Evolutionary conservation across 176 grass and related monocot genomes (phyloP), one percentile per base, ranked within the genome.

Genomic region (Triticum urartu): DNA sequence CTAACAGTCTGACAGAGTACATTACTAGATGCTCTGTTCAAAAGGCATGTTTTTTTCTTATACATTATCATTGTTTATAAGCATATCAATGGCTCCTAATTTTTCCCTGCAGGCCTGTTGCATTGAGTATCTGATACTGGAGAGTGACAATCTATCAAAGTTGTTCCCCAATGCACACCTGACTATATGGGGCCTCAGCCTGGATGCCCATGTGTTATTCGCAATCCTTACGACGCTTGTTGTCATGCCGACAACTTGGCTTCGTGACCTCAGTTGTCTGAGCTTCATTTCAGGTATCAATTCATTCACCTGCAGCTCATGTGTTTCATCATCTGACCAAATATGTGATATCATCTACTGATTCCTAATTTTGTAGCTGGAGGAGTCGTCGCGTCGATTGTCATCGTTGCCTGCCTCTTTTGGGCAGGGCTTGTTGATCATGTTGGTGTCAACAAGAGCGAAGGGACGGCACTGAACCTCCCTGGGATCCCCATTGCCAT

Each of bases 351-450:
- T 71, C 38, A n/a, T 52, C 43, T 68, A 52, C 26, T 42, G 21
- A 47, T 58, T 88, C 6, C 36, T 25, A 70, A 33, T 56, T 77
- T 35, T 45, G 18, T 86, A 95, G 93, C 88, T 84, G 93, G 93
- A 84, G 93, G 93, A 88, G 93, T 95, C 5, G 34, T 95, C 11
- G 93, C 90, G 30, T 95, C 93, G 3, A 48, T 95, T 4, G 17
- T 92, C 25, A 64, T 89, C 36, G 86, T 92, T 3, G 3, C 79
- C 6, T 84, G 90, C 75, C 83, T 95, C 58, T 95, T 92, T 78
- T 95, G 93, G 93, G 86, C 87, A 18, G 93, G 93, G 60, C n/a
- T 90, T 69, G 78, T 95, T 50, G 93, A 95, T 26, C 72, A 92
- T 26, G 88, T 95, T 25, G 86, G 83, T 15, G 83, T 92, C 71